phyloP scores from a whole-genome alignment of 1,284 basidiomycete genomes.

The Moesziomyces sp. region DNA sequence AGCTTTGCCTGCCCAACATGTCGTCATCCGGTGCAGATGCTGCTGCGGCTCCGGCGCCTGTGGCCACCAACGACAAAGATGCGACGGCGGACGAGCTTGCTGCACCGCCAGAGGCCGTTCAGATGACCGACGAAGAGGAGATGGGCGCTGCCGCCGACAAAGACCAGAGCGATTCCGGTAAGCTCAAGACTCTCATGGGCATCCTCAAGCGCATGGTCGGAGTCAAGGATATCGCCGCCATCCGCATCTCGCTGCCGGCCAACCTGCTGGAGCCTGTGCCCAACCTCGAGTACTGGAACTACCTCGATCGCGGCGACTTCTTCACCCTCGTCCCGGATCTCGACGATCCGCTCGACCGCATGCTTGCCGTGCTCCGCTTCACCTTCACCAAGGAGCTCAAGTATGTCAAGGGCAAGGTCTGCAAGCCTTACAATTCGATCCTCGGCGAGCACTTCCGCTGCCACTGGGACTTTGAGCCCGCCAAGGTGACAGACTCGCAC shows the following conservation, averaged over 20 bases:
- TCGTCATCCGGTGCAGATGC: slow-evolving; percentile 22
- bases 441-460: slow-evolving; percentile 65
- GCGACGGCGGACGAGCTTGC: slow-evolving; percentile 54
- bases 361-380: slow-evolving; percentile 89
- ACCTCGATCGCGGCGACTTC: slow-evolving; percentile 89
- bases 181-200: slow-evolving; percentile 62
- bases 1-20: slow-evolving; percentile 8
- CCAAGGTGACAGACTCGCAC: slow-evolving; percentile 44
- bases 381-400: slow-evolving; percentile 92
- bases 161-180: slow-evolving; percentile 60
- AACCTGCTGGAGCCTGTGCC: slow-evolving; percentile 65
- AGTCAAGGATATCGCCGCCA: slow-evolving; percentile 65
- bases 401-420: slow-evolving; percentile 84
- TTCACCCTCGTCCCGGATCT: slow-evolving; percentile 87
- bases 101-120: slow-evolving; percentile 52
- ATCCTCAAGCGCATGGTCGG: slow-evolving; percentile 65
- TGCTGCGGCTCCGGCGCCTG: slow-evolving; percentile 5
- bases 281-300: slow-evolving; percentile 73
- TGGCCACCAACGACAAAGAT: slow-evolving; percentile 37
- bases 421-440: slow-evolving; percentile 82
- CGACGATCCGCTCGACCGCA: slow-evolving; percentile 87
- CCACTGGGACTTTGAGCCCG: slow-evolving; percentile 62
- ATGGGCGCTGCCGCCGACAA: slow-evolving; percentile 55
- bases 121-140: slow-evolving; percentile 62
- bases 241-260: slow-evolving; percentile 64